Evolutionary conservation across 306 rosid species (phyloP), one percentile per base, ranked within the genome.

Genomic region (Luffa acutangula): DNA sequence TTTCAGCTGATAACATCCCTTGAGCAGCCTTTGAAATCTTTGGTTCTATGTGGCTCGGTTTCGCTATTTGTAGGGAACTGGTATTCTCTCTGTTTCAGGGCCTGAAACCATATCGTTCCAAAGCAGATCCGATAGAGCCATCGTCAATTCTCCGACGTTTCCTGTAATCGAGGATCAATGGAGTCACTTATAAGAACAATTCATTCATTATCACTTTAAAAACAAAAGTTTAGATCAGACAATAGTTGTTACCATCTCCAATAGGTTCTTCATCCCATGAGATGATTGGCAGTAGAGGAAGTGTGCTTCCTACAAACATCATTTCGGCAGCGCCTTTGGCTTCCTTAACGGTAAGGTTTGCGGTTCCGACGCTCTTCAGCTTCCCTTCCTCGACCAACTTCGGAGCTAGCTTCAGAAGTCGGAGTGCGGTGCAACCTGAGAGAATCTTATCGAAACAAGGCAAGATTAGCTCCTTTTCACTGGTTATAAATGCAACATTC

Each of bases 301-400:
- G 93, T 0, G 97, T 89, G 89, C 99, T 95, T 80, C 96, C 97
- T 2, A 93, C 91, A 78, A 53, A 93, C 99, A 93, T 95, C 99
- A 95, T 95, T 80, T 95, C 99, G 25, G 86, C 87, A 15, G 92
- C 80, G 58, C 56, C 77, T 82, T 88, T 95, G 64, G 87, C 97
- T 89, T 95, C 97, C 42, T 86, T 88, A 74, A 90, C 78, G 0
- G 88, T 82, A 34, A 95, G 3, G 45, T 90, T 86, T 73, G 62
- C 82, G 8, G 87, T 77, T 10, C 37, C 83, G 3, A 93, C 86
- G 25, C 84, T 86, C 85, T 88, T 90, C 39, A 95, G 80, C 69
- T 72, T 69, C 51, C 96, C 93, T 56, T 82, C 82, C 78, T 90
- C 91, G 11, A 95, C 88, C 80, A 95, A 77, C 85, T 87, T 91